phyloP scores from a whole-genome alignment of 2,329 filamentous ascomycete genomes.

The Microcera coccophila region DNA sequence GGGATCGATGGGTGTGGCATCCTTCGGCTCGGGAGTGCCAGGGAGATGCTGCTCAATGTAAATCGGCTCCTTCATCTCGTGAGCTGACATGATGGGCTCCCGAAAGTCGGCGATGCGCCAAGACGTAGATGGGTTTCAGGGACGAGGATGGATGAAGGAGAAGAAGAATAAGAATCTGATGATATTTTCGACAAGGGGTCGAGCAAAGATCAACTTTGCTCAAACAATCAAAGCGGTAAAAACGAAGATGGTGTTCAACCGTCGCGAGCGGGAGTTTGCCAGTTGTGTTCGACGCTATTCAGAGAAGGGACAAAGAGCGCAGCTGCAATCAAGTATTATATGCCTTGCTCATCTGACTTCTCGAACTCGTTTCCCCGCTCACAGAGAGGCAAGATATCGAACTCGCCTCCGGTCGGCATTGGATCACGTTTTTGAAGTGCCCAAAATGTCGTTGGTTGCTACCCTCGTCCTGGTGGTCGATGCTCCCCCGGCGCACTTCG shows the following conservation, averaged over 20 bases:
- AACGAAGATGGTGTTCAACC: not conserved
- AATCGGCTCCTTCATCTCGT: slow-evolving; percentile 14
- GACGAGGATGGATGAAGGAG: not conserved
- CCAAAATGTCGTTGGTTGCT: no score
- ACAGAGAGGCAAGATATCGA: no score
- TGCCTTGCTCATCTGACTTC: no score
- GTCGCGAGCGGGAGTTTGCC: not conserved
- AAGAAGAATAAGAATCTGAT: slow-evolving; percentile 2
- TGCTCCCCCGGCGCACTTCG: no score
- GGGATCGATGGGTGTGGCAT: slow-evolving; percentile 25
- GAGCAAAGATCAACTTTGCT: slow-evolving; percentile 9
- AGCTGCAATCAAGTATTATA: not conserved
- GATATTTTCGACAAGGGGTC: slow-evolving; percentile 2
- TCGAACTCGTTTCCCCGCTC: no score
- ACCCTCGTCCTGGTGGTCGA: no score
- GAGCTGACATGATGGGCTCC: slow-evolving; percentile 14
- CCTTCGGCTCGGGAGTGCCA: slow-evolving; percentile 6
- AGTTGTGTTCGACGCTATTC: not conserved
- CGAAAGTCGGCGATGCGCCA: not conserved
- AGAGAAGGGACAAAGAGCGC: not conserved
- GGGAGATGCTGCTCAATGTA: slow-evolving; percentile 14
- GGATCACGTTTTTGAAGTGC: no score
- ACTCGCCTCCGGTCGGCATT: no score
- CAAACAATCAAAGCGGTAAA: not conserved
- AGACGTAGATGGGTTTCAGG: not conserved